Evolutionary conservation across 257 asterid genomes (phyloP), one percentile per base, ranked within the genome.

Genomic region (Salvia miltiorrhiza): DNA sequence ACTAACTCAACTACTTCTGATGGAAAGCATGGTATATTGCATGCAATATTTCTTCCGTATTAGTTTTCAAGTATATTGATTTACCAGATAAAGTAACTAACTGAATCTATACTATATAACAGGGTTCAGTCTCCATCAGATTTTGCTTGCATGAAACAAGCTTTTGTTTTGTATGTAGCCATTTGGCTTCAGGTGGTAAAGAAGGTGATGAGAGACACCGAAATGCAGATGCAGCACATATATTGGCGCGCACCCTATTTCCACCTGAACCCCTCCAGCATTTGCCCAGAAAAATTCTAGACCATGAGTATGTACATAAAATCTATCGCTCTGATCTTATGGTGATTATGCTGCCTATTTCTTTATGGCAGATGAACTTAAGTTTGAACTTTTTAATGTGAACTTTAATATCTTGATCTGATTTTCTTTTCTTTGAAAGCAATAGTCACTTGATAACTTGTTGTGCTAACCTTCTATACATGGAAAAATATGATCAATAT

Each of bases 111-210:
- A 61, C 21, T 60, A 69, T 52, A 56, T 63, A 48, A 65, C 86
- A 86, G 92, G 89, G 89, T 58, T 80, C 92, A 62, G 87, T 84
- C 77, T 86, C 88, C 63, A 77, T 79, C 71, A 82, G 92, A 74
- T 84, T 86, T 70, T 67, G 74, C 71, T 48, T 84, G 77, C 79
- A 82, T n/a, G 79, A 73, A 65, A 86, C 89, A 72, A 84, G 87
- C 78, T 82, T 86, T 52, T 84, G 92, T 50, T 86, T 86, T 49
- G 89, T 84, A 62, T 82, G 92, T 60, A 57, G 86, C 63, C 92
- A 86, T 78, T 78, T 86, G 56, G 89, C 92, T 33, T 83, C 87
- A 7, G 87, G 87, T 2, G 85, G 85, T 8, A 84, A 81, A 74
- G 78, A 77, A 74, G 85, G 85, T 0, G 88, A 87, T 24, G 83